These are phyloP conservation scores for Volvox carteri DNA, from an alignment of 163 green algal genomes.

Conservation along the genomic window DNA sequence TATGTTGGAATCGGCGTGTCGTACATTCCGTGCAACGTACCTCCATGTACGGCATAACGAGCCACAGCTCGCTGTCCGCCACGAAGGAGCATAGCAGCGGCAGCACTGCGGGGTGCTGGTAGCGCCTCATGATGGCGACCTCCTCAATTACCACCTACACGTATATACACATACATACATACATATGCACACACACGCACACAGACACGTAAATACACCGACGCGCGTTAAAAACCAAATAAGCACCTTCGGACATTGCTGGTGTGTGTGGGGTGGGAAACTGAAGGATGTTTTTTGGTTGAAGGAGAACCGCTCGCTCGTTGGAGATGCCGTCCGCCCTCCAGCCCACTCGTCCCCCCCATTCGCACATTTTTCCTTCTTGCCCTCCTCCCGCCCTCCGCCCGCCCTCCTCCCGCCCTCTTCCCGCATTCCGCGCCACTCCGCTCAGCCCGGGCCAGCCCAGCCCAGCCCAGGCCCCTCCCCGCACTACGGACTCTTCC, in stretches of 20 bases:
- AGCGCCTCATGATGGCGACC: slow-evolving; percentile 89
- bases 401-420: neutral
- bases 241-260: no score
- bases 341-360: neutral
- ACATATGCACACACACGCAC: neutral
- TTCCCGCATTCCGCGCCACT: neutral
- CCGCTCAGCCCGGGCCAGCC: neutral
- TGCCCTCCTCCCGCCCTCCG: no score
- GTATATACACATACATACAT: neutral
- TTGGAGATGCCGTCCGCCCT: no score
- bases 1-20: no score
- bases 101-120: slow-evolving; percentile 93
- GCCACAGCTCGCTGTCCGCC: slow-evolving; percentile 88
- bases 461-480: no score
- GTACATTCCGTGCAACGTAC: no score
- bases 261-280: no score
- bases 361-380: neutral
- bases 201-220: no score
- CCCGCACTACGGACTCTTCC: no score
- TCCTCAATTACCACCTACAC: slow-evolving; percentile 87
- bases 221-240: no score
- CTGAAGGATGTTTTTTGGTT: no score
- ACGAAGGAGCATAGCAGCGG: slow-evolving; percentile 93
- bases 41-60: slow-evolving; percentile 96
- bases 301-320: no score